These are phyloP conservation scores for Phytophthora brassicae DNA, from an alignment of 352 stramenopile species.

Conservation along the genomic window DNA sequence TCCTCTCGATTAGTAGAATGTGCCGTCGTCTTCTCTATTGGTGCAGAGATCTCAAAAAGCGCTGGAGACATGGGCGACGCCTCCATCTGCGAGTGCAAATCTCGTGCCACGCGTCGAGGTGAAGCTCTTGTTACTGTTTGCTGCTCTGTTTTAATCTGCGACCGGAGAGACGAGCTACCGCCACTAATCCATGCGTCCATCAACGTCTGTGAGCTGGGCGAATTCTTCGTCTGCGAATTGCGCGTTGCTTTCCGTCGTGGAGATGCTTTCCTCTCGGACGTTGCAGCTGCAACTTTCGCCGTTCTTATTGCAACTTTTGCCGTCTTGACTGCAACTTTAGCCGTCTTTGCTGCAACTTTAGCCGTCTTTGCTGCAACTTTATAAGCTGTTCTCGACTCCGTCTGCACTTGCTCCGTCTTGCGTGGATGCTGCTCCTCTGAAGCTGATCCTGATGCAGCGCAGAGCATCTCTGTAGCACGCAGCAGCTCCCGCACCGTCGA, in stretches of 20 bases:
- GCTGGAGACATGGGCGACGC: constrained; percentile 26
- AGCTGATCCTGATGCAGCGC: constrained; percentile 16
- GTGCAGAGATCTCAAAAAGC: constrained; percentile 28
- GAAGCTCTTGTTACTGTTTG: constrained; percentile 16
- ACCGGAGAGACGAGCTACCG: constrained; percentile 2
- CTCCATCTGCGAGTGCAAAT: constrained; percentile 15
- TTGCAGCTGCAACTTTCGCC: constrained; percentile 3
- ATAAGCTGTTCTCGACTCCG: constrained; percentile 2
- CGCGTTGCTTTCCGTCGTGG: constrained; percentile 11
- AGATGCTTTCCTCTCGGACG: constrained; percentile 4
- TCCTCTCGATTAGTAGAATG: neutral
- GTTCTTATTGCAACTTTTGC: constrained; percentile 11
- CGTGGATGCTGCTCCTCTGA: neutral
- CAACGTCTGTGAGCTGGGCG: constrained; percentile 8
- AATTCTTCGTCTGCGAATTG: constrained; percentile 11
- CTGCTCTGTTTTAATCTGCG: constrained; percentile 20
- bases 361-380: neutral
- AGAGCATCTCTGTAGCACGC: constrained; percentile 54
- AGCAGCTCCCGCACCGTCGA: constrained; percentile 77
- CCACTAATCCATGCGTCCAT: constrained; percentile 20
- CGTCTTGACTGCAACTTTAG: neutral
- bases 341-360: constrained; percentile 11
- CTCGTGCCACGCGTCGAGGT: constrained; percentile 10
- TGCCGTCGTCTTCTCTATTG: neutral
- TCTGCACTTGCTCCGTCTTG: constrained; percentile 2